A percentile compares a stretch with the other conserved stretches of the same genome.
phyloP scores from a whole-genome alignment of 164 flowering plant genomes.

The Vitis vinifera region ASM3070453v1 NC_081813.1:5302001-5302500 shows the following conservation, averaged over 20 bases:
- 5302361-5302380: too few relatives aligned
- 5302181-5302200: constrained; percentile 55
- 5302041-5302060: too few relatives aligned
- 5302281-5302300: constrained; percentile 43
- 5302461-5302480: constrained; percentile 28
- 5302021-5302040: too few relatives aligned
- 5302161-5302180: constrained; percentile 50
- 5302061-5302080: too few relatives aligned
- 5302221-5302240: constrained; percentile 43
- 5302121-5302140: constrained; percentile 53
- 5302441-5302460: constrained; percentile 31
- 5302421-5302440: too few relatives aligned
- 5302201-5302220: constrained; percentile 62
- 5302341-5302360: neutral
- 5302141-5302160: constrained; percentile 47
- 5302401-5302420: too few relatives aligned
- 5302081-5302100: constrained; percentile 22
- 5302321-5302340: constrained; percentile 26
- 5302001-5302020: constrained; percentile 1
- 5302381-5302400: too few relatives aligned
- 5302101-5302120: constrained; percentile 46
- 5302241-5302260: constrained; percentile 47
- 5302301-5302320: constrained; percentile 49
- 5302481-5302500: constrained; percentile 31
- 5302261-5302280: constrained; percentile 43